Conservation (phyloP, 352 stramenopile species). For the Phytophthora megakarya region DNA sequence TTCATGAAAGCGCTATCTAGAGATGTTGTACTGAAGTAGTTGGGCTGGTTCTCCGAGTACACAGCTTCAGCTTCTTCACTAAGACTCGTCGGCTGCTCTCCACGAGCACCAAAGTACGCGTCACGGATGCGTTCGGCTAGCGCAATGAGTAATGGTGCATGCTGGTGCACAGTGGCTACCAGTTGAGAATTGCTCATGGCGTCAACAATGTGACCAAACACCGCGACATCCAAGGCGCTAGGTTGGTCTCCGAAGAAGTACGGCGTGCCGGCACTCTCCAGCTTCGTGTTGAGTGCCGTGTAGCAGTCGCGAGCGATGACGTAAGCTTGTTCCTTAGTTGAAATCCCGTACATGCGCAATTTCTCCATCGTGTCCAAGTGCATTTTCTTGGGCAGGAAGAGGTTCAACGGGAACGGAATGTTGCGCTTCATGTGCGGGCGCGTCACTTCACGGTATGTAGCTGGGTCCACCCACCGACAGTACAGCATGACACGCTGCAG, state of each 20-base stretch:
- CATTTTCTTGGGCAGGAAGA: conserved; percentile 87
- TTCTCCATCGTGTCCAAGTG: conserved; percentile 70
- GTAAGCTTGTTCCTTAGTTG: conserved; percentile 81
- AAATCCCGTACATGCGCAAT: conserved; percentile 59
- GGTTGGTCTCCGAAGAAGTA: conserved; percentile 78
- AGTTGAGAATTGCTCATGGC: conserved; percentile 78
- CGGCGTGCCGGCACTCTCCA: conserved; percentile 49
- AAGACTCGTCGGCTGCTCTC: conserved; percentile 45
- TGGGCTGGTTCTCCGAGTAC: conserved; percentile 79
- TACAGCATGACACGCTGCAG: conserved; percentile 82
- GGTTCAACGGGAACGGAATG: conserved; percentile 84
- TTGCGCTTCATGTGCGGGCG: conserved; percentile 79
- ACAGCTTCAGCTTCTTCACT: conserved; percentile 38
- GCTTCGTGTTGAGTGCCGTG: conserved; percentile 80
- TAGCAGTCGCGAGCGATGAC: conserved; percentile 87
- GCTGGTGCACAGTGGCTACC: conserved; percentile 68
- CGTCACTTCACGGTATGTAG: conserved; percentile 87
- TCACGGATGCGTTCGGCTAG: conserved; percentile 76
- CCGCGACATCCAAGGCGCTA: conserved; percentile 75
- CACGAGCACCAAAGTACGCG: conserved; percentile 61
- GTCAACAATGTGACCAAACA: conserved; percentile 87
- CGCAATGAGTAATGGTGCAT: conserved; percentile 74
- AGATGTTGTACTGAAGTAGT: conserved; percentile 57
- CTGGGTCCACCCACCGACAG: conserved; percentile 83
- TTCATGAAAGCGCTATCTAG: conserved; percentile 68